Conservation (phyloP, 1,284 basidiomycete species). For the Pyrrhoderma noxium region DNA sequence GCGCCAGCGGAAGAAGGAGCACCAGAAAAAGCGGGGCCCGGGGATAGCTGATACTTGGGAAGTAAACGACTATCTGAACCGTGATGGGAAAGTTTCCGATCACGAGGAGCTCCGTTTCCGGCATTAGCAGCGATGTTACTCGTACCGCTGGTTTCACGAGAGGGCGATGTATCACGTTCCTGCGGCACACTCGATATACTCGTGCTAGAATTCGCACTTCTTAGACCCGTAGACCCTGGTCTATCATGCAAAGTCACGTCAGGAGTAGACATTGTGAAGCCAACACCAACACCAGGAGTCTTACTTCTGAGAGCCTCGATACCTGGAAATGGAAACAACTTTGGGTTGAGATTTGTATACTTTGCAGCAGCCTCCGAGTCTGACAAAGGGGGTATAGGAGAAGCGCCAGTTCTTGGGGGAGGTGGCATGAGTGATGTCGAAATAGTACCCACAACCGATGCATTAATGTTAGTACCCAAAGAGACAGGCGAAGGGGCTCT, state of each 20-base stretch:
- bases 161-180: too few relatives aligned
- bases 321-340: conserved; percentile 85
- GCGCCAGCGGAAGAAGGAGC: conserved; percentile 38
- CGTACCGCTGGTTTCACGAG: conserved; percentile 44
- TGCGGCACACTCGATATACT: too few relatives aligned
- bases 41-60: conserved; percentile 37
- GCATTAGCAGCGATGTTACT: conserved; percentile 18
- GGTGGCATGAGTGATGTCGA: conserved; percentile 55
- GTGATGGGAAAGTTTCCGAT: conserved; percentile 59
- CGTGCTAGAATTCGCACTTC: conserved; percentile 43
- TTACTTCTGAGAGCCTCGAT: conserved; percentile 59
- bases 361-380: conserved; percentile 44
- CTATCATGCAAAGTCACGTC: conserved; percentile 39
- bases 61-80: conserved; percentile 58
- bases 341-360: conserved; percentile 57
- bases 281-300: conserved; percentile 41
- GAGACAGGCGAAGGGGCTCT: conserved; percentile 32
- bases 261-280: conserved; percentile 52
- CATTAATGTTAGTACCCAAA: conserved; percentile 29
- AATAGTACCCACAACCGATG: conserved; percentile 37
- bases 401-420: conserved; percentile 47
- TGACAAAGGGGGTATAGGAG: conserved; percentile 63
- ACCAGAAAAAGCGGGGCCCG: conserved; percentile 36
- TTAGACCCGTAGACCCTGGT: conserved; percentile 19
- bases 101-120: conserved; percentile 26